Conservation (phyloP, 306 rosid species). For the Castanea sativa region DNA sequence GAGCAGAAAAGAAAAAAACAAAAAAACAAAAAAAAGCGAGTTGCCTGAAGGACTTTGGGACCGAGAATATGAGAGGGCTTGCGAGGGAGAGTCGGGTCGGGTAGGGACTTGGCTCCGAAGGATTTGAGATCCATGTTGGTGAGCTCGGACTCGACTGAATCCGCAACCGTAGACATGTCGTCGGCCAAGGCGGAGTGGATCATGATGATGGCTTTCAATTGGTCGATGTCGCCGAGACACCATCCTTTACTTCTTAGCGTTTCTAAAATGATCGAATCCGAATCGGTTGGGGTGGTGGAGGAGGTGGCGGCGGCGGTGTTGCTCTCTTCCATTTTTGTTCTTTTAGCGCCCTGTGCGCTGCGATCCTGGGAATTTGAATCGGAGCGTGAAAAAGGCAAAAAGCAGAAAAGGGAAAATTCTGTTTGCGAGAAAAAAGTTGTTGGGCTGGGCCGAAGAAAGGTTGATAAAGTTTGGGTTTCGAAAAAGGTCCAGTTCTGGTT, state of each 20-base stretch:
- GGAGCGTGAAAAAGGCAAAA: too few relatives aligned
- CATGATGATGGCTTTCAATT: constrained; percentile 32
- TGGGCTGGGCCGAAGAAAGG: background rate
- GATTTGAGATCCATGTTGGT: constrained; percentile 43
- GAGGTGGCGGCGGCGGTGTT: background rate
- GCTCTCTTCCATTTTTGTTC: constrained; percentile 29
- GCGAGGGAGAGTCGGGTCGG: constrained; percentile 36
- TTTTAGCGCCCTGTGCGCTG: constrained; percentile 1
- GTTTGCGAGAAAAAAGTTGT: background rate
- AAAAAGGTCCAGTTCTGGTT: too few relatives aligned
- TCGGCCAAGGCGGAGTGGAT: constrained; percentile 46
- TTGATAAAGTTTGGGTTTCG: too few relatives aligned
- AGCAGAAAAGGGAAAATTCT: too few relatives aligned
- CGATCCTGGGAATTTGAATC: background rate
- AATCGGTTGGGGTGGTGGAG: constrained; percentile 4
- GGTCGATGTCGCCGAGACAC: constrained; percentile 40
- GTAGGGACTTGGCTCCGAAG: constrained; percentile 42
- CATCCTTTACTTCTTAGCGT: constrained; percentile 46
- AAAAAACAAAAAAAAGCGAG: background rate
- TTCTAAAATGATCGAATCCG: constrained; percentile 32
- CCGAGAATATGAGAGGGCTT: constrained; percentile 47
- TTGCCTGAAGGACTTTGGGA: constrained; percentile 56
- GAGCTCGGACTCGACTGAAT: constrained; percentile 48
- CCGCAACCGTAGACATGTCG: constrained; percentile 24
- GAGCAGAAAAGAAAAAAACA: background rate